phyloP scores from a whole-genome alignment of 495 filamentous ascomycete species.

The Neurospora sp. region DNA sequence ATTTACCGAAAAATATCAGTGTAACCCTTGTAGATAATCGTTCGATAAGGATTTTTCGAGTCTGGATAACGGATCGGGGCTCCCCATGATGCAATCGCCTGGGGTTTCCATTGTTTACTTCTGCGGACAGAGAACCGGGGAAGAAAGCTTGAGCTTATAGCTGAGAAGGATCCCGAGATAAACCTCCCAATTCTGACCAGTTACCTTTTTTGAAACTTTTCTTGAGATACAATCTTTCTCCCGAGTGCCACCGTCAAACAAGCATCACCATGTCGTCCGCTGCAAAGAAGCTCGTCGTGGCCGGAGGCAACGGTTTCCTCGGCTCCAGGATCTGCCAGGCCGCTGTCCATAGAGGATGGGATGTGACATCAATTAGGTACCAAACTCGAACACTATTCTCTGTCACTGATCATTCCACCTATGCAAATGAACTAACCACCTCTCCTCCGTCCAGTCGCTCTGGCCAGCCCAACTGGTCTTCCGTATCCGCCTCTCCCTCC shows the following conservation, averaged over 20 bases:
- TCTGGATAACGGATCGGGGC: neutral
- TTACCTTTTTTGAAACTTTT: no score
- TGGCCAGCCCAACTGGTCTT: conserved; percentile 75
- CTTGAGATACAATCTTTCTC: neutral
- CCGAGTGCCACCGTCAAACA: neutral
- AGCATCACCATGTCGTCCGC: conserved; percentile 20
- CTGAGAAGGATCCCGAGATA: neutral
- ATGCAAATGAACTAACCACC: neutral
- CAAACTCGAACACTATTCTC: neutral
- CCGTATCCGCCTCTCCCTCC: conserved; percentile 58
- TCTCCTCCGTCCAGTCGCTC: conserved; percentile 52
- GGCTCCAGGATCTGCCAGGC: conserved; percentile 88
- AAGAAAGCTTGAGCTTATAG: neutral
- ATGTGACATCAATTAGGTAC: conserved; percentile 81
- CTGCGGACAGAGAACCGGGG: neutral
- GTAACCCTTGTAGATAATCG: conserved; percentile 5
- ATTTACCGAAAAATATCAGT: neutral
- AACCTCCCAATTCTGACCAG: no score
- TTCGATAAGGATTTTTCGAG: neutral
- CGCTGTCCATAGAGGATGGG: conserved; percentile 72
- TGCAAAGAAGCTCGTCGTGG: conserved; percentile 70
- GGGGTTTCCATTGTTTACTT: neutral
- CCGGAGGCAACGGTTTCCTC: conserved; percentile 92
- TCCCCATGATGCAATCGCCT: conserved; percentile 3
- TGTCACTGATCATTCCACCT: neutral